These are phyloP conservation scores for Davidsoniella australis DNA, from an alignment of 2,329 filamentous ascomycete genomes.

Conservation along the genomic window DNA sequence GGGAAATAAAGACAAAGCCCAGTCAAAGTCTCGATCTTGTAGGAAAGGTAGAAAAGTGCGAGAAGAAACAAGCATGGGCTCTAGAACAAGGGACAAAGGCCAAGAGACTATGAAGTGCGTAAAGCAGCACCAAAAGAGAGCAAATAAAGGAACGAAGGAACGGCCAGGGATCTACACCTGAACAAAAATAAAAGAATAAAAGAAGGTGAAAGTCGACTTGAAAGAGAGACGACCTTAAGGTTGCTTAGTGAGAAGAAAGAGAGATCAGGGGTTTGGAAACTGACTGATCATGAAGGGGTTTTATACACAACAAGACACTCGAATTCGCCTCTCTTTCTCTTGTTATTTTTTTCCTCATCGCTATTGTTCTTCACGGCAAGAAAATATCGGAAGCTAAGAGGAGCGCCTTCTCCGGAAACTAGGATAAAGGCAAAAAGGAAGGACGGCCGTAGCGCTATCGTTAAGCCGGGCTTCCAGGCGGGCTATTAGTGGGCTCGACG, in stretches of 20 bases:
- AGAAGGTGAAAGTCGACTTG: not conserved
- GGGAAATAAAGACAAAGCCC: not conserved
- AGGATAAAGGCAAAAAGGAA: no score
- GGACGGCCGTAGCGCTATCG: no score
- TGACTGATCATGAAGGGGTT: not conserved
- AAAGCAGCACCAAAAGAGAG: not conserved
- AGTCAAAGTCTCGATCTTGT: not conserved
- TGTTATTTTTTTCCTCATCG: no score
- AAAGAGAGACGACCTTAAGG: not conserved
- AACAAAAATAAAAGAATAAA: not conserved
- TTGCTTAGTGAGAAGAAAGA: not conserved
- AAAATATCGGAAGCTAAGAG: no score
- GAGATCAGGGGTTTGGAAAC: not conserved
- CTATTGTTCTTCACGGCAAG: no score
- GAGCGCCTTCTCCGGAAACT: no score
- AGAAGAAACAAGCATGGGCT: not conserved
- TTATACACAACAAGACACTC: not conserved
- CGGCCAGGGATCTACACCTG: not conserved
- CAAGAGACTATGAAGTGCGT: not conserved
- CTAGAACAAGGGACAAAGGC: not conserved
- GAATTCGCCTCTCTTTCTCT: no score
- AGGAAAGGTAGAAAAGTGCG: not conserved
- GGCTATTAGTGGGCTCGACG: no score
- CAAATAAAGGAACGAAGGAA: conserved; percentile 2
- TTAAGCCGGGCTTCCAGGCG: no score